Evolutionary conservation across 345 rosid species (phyloP).

Genomic region (Brassica carinata): DNA sequence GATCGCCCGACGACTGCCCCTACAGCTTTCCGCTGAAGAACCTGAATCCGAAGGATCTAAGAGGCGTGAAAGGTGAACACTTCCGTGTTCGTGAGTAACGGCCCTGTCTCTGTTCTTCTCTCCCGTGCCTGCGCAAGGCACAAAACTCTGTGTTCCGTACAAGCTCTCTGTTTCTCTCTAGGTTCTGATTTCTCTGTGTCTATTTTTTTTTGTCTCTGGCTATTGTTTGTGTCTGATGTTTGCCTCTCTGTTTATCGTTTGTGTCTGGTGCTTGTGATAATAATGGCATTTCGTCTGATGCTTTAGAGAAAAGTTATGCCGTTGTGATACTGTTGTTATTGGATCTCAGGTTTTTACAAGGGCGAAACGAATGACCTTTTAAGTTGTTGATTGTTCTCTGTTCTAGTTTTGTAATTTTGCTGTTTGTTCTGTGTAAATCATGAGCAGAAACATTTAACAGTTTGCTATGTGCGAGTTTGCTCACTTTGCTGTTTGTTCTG

Average conservation of each 20-base stretch:
- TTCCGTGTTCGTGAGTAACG: neutral
- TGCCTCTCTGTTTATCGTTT: no score
- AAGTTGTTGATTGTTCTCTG: neutral
- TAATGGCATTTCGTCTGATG: neutral
- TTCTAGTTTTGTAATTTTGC: neutral
- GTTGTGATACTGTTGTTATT: neutral
- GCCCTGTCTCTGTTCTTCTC: neutral
- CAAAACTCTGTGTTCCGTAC: neutral
- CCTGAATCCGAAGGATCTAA: conserved; percentile 56
- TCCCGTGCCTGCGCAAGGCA: conserved; percentile 7
- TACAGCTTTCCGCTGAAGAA: conserved; percentile 28
- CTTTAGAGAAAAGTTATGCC: neutral
- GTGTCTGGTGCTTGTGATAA: neutral
- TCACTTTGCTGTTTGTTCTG: no score
- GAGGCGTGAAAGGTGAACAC: conserved; percentile 85
- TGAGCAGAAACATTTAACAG: neutral
- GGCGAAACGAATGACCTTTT: neutral
- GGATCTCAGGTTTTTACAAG: neutral
- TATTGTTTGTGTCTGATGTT: no score
- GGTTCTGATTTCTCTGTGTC: no score
- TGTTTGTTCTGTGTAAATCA: neutral
- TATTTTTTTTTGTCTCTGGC: no score
- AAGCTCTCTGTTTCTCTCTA: no score
- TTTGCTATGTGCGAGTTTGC: no score
- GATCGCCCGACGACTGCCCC: neutral